Evolutionary conservation across 139 green algal species (phyloP), one percentile per base, ranked within the genome.

Genomic region (Ulvella scutata): DNA sequence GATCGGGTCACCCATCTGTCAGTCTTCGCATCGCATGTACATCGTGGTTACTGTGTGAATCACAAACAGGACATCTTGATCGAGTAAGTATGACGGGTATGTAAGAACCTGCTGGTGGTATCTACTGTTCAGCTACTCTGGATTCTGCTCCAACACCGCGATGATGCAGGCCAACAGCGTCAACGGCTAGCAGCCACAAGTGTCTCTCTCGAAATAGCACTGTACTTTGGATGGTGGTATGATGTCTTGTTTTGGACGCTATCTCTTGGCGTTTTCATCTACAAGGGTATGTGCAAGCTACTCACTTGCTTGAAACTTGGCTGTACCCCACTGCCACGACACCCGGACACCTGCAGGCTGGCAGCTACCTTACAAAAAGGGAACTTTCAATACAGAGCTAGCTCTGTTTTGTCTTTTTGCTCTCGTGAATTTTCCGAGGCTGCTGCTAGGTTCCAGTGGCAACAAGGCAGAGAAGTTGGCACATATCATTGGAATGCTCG

Each of bases 151-250:
- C n/a, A n/a, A n/a, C n/a, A n/a, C n/a, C n/a, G n/a, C n/a, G n/a
- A n/a, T n/a, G n/a, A n/a, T n/a, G n/a, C n/a, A n/a, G n/a, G n/a
- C n/a, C n/a, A n/a, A n/a, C n/a, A n/a, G n/a, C n/a, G n/a, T n/a
- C n/a, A n/a, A n/a, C n/a, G 9, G 17, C 13, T 6, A 2, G 51
- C 33, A 26, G 51, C 20, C 33, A 67, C 51, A 23, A 36, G 17
- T 67, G 51, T 67, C n/a, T 26, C 51, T 67, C 33, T 67, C 10
- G 51, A 67, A 26, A 26, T 23, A 13, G 51, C 51, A 31, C 33
- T 67, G 51, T 67, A 67, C 17, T 67, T 67, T 67, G 51, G 51
- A 67, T 29, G 51, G 51, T 67, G 51, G 51, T 67, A 34, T 23
- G 51, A 67, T 23, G 51, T 67, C 4, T 10, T 23, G 51, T 67